Base-by-base conservation (phyloP, 306 rosid species). In the Rosa lucieae region DNA sequence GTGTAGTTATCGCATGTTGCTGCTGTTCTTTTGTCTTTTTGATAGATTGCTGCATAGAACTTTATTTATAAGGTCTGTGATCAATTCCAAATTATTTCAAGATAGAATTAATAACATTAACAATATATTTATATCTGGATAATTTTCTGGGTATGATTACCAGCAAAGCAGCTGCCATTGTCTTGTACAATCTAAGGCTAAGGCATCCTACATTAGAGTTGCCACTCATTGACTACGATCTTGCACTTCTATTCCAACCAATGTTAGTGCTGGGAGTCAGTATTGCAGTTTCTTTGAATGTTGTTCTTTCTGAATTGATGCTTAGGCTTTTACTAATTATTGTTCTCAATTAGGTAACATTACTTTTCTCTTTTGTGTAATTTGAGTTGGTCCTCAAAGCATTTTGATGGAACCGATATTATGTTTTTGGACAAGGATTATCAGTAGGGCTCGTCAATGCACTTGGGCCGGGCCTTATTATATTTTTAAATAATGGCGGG, bases 191-290 rank as follows among this genome's bases (percentile, higher is more conserved):
- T 85, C 88, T 89, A 80, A 88, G 73, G 77, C 84, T 86, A 44
- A 83, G 92, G 75, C 93, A 91, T 84, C 97, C 97, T 0, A 82
- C 92, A 4, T 62, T 88, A 39, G 58, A 88, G 67, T 73, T 89
- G 86, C 90, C 93, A 6, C 37, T 91, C n/a, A 91, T 89, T 3
- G 97, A 91, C 79, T 91, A 91, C 84, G 93, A 88, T 85, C 83
- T 88, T 51, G 89, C 89, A 15, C 81, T 91, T 75, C 83, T 89
- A 52, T 78, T 91, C 87, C 97, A 91, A 79, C 97, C 97, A 52
- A 91, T 91, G 97, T 87, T 91, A 47, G 85, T 91, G 89, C 81
- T 91, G 67, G 93, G 92, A 23, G 88, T 91, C 80, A 91, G 97
- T 69, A 85, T 91, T 44, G 97, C 93, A 78, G 97, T 91, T 56